Base-by-base conservation (phyloP, 768 basidiomycete species). In the Boletellus sp. region DNA sequence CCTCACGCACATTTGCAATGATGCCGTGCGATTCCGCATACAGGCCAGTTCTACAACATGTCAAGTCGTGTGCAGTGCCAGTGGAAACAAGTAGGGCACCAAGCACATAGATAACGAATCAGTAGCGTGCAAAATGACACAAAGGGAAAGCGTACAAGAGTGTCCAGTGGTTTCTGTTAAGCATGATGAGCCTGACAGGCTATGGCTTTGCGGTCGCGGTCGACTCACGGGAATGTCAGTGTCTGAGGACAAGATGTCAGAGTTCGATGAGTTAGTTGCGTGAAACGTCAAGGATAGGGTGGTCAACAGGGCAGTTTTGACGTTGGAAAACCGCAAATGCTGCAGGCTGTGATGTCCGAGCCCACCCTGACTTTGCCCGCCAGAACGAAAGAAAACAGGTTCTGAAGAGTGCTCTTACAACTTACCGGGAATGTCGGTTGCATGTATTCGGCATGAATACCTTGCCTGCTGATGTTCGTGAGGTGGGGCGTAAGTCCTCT, bases 1-100 rank as follows among this genome's bases (percentile, higher is more conserved):
- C 15, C 15, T 32, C 13, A 60, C 78, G 31, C 59, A 90, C 88
- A 64, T 94, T 94, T 26, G 81, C 89, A 33, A 94, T 80, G 43
- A 94, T 90, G 3, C 90, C 91, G 66, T 94, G 90, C 26, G 87
- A 87, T 68, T 93, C 90, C 0, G 86, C 84, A 60, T 90, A 80
- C 3, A 94, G 77, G 4, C 93, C 93, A 26, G 90, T 94, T 81
- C 89, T 91, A 48, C 15, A 31, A 23, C 24, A 42, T 12, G 34
- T 19, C 37, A 17, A 34, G 19, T 52, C 28, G 38, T 15, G 19
- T 38, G 16, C 13, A 48, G 38, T 19, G n/a, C 8, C 5, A 15
- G 19, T 12, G 16, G n/a, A 4, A 15, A 17, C 31, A n/a, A 20
- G 23, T n/a, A n/a, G 12, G 22, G 20, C 20, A 40, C 9, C 16